These are phyloP conservation scores for Aspergillus egyptiacus DNA, from an alignment of 495 filamentous ascomycete genomes.

Conservation along the genomic window DNA sequence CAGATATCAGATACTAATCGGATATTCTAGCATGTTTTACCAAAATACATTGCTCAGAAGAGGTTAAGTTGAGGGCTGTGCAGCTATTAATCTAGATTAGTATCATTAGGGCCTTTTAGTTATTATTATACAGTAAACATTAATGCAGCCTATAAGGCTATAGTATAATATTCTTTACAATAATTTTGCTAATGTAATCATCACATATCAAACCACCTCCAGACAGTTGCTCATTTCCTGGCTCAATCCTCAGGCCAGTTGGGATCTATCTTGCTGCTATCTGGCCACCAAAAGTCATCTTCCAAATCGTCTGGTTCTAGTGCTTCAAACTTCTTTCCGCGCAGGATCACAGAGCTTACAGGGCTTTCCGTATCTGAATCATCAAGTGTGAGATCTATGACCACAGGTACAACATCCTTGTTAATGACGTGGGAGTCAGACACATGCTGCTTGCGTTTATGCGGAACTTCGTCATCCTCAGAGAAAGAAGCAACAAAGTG, in stretches of 20 bases:
- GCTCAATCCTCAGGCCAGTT: not conserved
- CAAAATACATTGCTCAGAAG: no score
- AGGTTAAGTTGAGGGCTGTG: not conserved
- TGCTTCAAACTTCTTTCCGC: not conserved
- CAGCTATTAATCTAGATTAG: not conserved
- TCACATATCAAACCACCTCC: not conserved
- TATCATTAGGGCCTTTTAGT: not conserved
- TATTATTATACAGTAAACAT: no score
- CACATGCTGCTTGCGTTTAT: not conserved
- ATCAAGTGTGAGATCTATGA: constrained; percentile 33
- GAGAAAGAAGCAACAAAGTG: constrained; percentile 17
- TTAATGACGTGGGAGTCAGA: constrained; percentile 3
- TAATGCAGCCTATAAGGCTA: no score
- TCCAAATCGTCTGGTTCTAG: constrained; percentile 19
- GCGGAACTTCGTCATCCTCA: not conserved
- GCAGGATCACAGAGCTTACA: not conserved
- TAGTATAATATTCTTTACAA: not conserved
- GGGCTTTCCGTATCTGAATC: constrained; percentile 19
- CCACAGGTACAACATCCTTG: constrained; percentile 9
- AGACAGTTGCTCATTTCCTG: not conserved
- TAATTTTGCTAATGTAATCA: not conserved
- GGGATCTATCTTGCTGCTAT: not conserved
- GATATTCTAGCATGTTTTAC: no score
- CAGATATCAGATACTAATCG: no score
- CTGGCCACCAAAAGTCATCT: constrained; percentile 46